A percentile compares a stretch with the other conserved stretches of the same genome.
Evolutionary conservation across 177 flowering plant genomes (phyloP).

Genomic region (Vitis hybrid): DNA sequence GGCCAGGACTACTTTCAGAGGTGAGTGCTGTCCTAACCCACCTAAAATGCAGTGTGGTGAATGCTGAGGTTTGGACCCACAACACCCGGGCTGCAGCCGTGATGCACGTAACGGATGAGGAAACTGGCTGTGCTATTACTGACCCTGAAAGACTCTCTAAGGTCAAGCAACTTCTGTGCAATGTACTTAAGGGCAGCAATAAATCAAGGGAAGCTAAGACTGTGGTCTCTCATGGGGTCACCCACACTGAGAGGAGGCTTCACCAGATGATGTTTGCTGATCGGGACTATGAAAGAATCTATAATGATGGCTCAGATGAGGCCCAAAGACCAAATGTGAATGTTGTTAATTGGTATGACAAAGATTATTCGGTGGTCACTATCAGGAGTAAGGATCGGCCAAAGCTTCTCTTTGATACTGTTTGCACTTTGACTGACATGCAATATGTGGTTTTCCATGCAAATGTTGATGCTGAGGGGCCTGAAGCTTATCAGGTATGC

Average conservation of each 20-base stretch:
- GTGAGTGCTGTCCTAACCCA: conserved; percentile 78
- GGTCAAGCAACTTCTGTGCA: conserved; percentile 66
- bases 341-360: conserved; percentile 69
- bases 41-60: conserved; percentile 87
- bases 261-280: conserved; percentile 97
- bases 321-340: conserved; percentile 56
- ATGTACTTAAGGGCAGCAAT: conserved; percentile 79
- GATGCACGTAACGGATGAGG: conserved; percentile 80
- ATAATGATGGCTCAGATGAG: conserved; percentile 35
- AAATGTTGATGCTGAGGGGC: conserved; percentile 65
- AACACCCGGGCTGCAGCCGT: conserved; percentile 86
- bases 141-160: conserved; percentile 61
- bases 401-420: conserved; percentile 82
- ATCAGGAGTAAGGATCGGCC: conserved; percentile 78
- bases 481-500: conserved; percentile 76
- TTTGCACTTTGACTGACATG: conserved; percentile 94
- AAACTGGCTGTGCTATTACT: conserved; percentile 53
- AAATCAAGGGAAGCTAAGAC: conserved; percentile 69
- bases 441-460: conserved; percentile 90
- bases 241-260: conserved; percentile 82
- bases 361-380: conserved; percentile 78
- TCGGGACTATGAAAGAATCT: conserved; percentile 61
- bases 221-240: conserved; percentile 52
- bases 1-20: conserved; percentile 90
- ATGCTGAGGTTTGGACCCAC: conserved; percentile 95